Conservation (phyloP, 208 protist genomes). For the Leishmania braziliensis region DNA sequence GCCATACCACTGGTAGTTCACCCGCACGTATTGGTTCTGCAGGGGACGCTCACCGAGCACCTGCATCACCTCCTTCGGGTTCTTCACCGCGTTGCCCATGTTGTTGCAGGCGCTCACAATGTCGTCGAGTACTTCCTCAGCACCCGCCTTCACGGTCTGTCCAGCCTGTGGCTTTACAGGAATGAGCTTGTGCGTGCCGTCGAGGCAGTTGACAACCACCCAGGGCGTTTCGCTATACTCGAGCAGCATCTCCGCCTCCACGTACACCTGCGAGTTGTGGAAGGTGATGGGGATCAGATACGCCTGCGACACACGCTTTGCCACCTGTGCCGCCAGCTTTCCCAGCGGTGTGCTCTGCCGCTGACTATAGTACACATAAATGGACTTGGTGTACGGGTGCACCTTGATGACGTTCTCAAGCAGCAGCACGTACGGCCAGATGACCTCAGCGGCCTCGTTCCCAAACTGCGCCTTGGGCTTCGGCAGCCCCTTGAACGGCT, state of each 20-base stretch:
- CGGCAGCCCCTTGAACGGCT: constrained; percentile 88
- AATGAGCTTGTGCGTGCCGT: constrained; percentile 60
- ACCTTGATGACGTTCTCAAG: constrained; percentile 86
- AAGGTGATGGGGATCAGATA: constrained; percentile 91
- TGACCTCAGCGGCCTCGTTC: constrained; percentile 88
- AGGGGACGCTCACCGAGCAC: constrained; percentile 79
- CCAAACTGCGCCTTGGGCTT: constrained; percentile 90
- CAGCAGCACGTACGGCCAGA: constrained; percentile 89
- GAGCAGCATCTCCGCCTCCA: constrained; percentile 91
- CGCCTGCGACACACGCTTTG: constrained; percentile 71
- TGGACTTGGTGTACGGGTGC: constrained; percentile 92
- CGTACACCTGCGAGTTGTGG: constrained; percentile 93
- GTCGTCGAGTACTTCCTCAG: constrained; percentile 47
- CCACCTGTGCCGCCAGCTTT: constrained; percentile 43
- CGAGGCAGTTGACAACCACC: constrained; percentile 86
- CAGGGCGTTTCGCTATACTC: constrained; percentile 92
- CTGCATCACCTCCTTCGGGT: constrained; percentile 73
- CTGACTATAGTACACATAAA: constrained; percentile 92
- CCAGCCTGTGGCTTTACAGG: constrained; percentile 45
- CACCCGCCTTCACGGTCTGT: constrained; percentile 34
- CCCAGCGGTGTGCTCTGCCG: constrained; percentile 60
- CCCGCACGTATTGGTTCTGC: constrained; percentile 89
- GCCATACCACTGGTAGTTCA: constrained; percentile 93
- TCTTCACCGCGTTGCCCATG: constrained; percentile 59
- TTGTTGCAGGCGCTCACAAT: constrained; percentile 62